Evolutionary conservation across 2,329 filamentous ascomycete genomes (phyloP).

Genomic region (Fusarium sacchari): DNA sequence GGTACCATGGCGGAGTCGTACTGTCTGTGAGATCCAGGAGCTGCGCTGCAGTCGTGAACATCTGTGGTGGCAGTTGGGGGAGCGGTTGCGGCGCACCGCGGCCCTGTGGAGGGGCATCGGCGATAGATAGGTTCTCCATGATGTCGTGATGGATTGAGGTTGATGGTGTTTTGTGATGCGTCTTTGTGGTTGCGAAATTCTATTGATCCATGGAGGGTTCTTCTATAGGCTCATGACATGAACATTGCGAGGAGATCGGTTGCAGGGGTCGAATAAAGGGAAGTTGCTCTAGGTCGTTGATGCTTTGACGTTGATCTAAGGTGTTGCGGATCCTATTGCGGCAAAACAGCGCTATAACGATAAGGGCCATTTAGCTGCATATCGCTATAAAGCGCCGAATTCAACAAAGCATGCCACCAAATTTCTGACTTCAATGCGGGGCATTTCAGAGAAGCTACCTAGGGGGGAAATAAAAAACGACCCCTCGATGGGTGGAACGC

Average conservation of each 20-base stretch:
- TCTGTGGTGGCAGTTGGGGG: conserved; percentile 84
- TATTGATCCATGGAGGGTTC: conserved; percentile 37
- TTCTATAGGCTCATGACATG: conserved; percentile 35
- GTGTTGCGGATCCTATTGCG: conserved; percentile 34
- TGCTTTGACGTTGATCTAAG: conserved; percentile 38
- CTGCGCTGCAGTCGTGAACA: conserved; percentile 98
- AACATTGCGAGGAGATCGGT: conserved; percentile 34
- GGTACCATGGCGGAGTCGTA: conserved; percentile 60
- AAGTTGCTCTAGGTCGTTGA: conserved; percentile 34
- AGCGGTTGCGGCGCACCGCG: conserved; percentile 58
- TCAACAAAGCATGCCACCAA: conserved; percentile 10
- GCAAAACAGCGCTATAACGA: conserved; percentile 37
- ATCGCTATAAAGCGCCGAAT: conserved; percentile 17
- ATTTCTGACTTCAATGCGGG: conserved; percentile 32
- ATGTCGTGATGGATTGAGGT: conserved; percentile 38
- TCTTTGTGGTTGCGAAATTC: conserved; percentile 11
- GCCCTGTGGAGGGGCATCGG: conserved; percentile 58
- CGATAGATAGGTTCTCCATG: conserved; percentile 66
- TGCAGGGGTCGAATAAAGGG: conserved; percentile 24
- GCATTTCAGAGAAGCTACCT: conserved; percentile 13
- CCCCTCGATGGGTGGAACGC: too few relatives aligned
- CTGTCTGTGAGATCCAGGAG: conserved; percentile 96
- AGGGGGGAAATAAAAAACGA: too few relatives aligned
- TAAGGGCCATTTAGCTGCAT: conserved; percentile 22
- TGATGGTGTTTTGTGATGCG: background rate